Conservation (phyloP, 441 rosid species). For the Arabidopsis lyrata region DNA sequence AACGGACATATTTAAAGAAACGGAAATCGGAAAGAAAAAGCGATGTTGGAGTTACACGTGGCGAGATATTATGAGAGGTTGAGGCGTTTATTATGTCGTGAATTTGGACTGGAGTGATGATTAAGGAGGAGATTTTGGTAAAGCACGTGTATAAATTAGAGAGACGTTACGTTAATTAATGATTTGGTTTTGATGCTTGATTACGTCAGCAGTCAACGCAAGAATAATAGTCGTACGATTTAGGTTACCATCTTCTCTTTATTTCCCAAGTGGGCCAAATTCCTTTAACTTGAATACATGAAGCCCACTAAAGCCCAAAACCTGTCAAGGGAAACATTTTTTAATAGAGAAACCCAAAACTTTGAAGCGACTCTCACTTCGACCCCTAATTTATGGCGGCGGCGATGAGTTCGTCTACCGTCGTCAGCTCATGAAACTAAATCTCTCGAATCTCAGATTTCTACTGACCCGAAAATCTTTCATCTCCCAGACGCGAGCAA, state of each 20-base stretch:
- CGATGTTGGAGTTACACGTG: conserved; percentile 38
- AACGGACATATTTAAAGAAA: conserved; percentile 35
- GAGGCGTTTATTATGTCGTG: conserved; percentile 17
- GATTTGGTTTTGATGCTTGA: conserved; percentile 2
- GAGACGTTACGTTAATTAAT: conserved; percentile 21
- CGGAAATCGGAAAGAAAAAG: conserved; percentile 15
- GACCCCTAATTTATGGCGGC: conserved; percentile 49
- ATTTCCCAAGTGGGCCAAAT: background rate
- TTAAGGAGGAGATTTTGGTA: conserved; percentile 22
- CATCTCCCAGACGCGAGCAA: conserved; percentile 46
- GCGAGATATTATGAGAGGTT: conserved; percentile 12
- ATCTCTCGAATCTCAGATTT: conserved; percentile 26
- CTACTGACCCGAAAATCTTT: conserved; percentile 22
- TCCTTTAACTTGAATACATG: background rate
- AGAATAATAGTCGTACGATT: conserved; percentile 15
- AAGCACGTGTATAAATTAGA: conserved; percentile 33
- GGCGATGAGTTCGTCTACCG: conserved; percentile 58
- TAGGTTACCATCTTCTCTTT: conserved; percentile 26
- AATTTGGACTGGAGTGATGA: conserved; percentile 18
- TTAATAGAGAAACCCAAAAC: background rate
- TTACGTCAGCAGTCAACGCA: conserved; percentile 37
- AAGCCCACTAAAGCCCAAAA: conserved; percentile 32
- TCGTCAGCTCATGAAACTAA: conserved; percentile 56
- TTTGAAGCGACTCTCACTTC: background rate
- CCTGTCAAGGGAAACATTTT: too few species aligned